These are phyloP conservation scores for Suillus subalutaceus DNA, from an alignment of 768 basidiomycete genomes.

Conservation along the genomic window DNA sequence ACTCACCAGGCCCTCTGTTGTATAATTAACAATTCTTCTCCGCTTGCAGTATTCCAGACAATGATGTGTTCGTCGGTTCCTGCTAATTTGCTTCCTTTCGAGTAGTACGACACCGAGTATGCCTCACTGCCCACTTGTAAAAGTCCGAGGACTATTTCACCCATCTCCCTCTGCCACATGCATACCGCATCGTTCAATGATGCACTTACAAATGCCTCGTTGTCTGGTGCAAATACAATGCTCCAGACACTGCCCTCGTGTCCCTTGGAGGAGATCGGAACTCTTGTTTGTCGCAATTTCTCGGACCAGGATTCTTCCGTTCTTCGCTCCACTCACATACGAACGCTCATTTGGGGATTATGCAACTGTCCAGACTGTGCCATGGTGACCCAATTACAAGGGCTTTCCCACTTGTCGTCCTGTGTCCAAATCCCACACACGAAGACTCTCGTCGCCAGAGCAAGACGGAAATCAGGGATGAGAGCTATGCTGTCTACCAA, in stretches of 20 bases:
- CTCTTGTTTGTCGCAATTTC: neutral
- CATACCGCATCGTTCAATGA: neutral
- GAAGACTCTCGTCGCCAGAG: neutral
- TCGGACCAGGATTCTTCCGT: neutral
- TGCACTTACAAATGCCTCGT: neutral
- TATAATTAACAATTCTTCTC: neutral
- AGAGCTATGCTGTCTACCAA: neutral
- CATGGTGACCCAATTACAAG: neutral
- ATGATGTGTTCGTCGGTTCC: conserved; percentile 10
- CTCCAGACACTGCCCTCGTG: neutral
- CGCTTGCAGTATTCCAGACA: no score
- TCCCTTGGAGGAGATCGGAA: neutral
- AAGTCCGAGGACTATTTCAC: no score
- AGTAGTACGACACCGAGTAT: neutral
- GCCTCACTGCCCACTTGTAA: neutral
- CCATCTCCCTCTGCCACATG: neutral
- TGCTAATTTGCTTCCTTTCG: neutral
- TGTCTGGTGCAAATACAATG: neutral
- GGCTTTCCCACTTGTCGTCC: neutral
- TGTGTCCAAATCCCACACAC: neutral
- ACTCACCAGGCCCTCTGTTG: neutral
- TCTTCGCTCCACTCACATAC: neutral
- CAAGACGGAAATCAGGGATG: neutral
- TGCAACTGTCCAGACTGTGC: neutral
- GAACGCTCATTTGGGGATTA: neutral